Evolutionary conservation across 768 basidiomycete species (phyloP).

Genomic region (Exidia glandulosa): DNA sequence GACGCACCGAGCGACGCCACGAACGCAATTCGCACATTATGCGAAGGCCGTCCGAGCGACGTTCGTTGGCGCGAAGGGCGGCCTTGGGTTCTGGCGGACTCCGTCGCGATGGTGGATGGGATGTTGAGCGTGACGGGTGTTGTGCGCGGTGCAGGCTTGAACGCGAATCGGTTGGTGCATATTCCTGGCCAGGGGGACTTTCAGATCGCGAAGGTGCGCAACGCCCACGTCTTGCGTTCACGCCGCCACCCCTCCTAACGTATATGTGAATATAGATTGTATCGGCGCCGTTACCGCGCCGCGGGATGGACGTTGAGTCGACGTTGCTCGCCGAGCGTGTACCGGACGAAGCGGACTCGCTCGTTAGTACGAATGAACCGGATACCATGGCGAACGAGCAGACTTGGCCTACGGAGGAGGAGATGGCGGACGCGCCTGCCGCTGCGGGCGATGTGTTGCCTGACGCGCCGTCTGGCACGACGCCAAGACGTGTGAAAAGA

Average conservation of each 20-base stretch:
- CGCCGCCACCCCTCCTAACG: too few relatives aligned
- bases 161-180: constrained; percentile 78
- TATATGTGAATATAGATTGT: constrained; percentile 41
- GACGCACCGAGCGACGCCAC: constrained; percentile 45
- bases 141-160: constrained; percentile 68
- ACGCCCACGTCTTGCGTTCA: too few relatives aligned
- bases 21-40: constrained; percentile 63
- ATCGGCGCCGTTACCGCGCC: constrained; percentile 43
- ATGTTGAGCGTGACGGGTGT: constrained; percentile 69
- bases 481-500: constrained; percentile 66
- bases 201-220: constrained; percentile 62
- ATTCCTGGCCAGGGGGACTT: constrained; percentile 84
- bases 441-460: constrained; percentile 38
- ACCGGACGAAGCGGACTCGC: constrained; percentile 61
- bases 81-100: constrained; percentile 64
- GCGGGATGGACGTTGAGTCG: constrained; percentile 63
- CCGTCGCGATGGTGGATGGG: constrained; percentile 47
- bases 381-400: constrained; percentile 91
- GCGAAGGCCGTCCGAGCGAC: constrained; percentile 73
- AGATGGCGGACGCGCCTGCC: constrained; percentile 47
- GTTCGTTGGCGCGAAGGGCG: constrained; percentile 78
- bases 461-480: constrained; percentile 59
- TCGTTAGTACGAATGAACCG: constrained; percentile 77
- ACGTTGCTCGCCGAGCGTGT: constrained; percentile 53
- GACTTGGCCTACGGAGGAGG: constrained; percentile 98